These are phyloP conservation scores for Eucalyptus erythrocorys DNA, from an alignment of 345 rosid genomes.

Conservation along the genomic window DNA sequence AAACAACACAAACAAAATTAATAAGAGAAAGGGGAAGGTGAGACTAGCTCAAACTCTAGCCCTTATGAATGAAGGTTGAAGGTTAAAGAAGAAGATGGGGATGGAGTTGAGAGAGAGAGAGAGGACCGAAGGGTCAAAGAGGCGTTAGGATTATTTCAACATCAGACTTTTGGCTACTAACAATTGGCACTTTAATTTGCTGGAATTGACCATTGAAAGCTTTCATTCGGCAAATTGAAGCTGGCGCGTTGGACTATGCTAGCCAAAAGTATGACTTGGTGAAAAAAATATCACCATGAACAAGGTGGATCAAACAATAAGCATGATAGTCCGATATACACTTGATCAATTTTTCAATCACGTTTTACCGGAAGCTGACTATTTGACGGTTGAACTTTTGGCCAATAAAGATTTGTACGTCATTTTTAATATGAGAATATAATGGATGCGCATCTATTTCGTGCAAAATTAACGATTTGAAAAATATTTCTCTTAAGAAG, in stretches of 20 bases:
- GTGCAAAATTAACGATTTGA: background rate
- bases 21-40: background rate
- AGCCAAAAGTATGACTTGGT: background rate
- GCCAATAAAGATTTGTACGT: background rate
- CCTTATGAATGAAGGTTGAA: accelerated
- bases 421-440: background rate
- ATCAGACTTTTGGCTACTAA: background rate
- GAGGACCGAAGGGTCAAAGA: no score
- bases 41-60: background rate
- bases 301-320: background rate
- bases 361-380: background rate
- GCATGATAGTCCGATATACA: background rate
- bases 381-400: background rate
- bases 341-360: background rate
- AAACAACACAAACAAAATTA: background rate
- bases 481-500: background rate
- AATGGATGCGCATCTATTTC: background rate
- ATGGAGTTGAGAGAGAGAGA: no score
- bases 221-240: background rate
- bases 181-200: background rate
- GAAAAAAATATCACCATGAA: background rate
- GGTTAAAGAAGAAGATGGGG: accelerated
- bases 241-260: background rate
- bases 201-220: background rate
- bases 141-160: background rate